Evolutionary conservation across 495 filamentous ascomycete genomes (phyloP).

Genomic region (Hypoxylon trugodes): DNA sequence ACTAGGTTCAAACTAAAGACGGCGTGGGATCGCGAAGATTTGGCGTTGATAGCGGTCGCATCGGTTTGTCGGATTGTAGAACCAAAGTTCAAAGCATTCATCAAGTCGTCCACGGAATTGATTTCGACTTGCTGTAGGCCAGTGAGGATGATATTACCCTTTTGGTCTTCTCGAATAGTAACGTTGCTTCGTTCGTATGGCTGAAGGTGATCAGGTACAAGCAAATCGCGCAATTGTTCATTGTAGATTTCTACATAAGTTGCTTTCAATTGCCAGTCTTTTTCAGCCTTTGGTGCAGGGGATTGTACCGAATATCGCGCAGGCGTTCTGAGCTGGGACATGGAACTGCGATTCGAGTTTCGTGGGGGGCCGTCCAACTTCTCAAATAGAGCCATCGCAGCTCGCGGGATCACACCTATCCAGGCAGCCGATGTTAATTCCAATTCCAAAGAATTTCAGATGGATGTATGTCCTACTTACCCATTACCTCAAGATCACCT

Average conservation of each 20-base stretch:
- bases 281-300: conserved; percentile 68
- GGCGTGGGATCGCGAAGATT: conserved; percentile 97
- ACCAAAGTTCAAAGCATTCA: conserved; percentile 88
- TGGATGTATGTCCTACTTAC: conserved; percentile 59
- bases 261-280: conserved; percentile 92
- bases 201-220: conserved; percentile 79
- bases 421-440: conserved; percentile 2
- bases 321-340: conserved; percentile 83
- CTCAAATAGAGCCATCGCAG: conserved; percentile 86
- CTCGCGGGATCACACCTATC: conserved; percentile 90
- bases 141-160: conserved; percentile 92
- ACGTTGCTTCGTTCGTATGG: conserved; percentile 75
- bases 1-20: conserved; percentile 96
- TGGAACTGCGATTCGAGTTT: conserved; percentile 67
- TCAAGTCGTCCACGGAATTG: conserved; percentile 90
- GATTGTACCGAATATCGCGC: conserved; percentile 76
- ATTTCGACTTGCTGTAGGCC: conserved; percentile 88
- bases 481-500: conserved; percentile 76
- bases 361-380: conserved; percentile 70
- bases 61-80: conserved; percentile 97
- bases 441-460: background rate
- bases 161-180: conserved; percentile 90
- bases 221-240: conserved; percentile 89
- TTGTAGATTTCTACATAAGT: conserved; percentile 99
- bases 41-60: conserved; percentile 98